A percentile compares a stretch with the other conserved stretches of the same genome.
Conservation (phyloP, 78 protist genomes). For the Dictyostelium discoideum region dicty_2.7 NC_007091.3:1180501-1181000, state of each 20-base stretch:
- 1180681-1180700: slow-evolving; percentile 74
- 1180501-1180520: slow-evolving; percentile 86
- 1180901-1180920: slow-evolving; percentile 91
- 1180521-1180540: slow-evolving; percentile 92
- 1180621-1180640: slow-evolving; percentile 90
- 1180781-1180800: neutral
- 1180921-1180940: slow-evolving; percentile 85
- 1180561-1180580: slow-evolving; percentile 82
- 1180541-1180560: slow-evolving; percentile 77
- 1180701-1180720: slow-evolving; percentile 67
- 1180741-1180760: neutral
- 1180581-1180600: slow-evolving; percentile 80
- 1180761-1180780: neutral
- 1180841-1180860: slow-evolving; percentile 77
- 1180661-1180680: slow-evolving; percentile 86
- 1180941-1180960: slow-evolving; percentile 77
- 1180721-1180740: neutral
- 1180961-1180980: slow-evolving; percentile 48
- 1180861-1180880: slow-evolving; percentile 85
- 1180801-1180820: slow-evolving; percentile 81
- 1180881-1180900: slow-evolving; percentile 89
- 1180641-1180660: slow-evolving; percentile 93
- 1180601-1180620: slow-evolving; percentile 85
- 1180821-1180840: slow-evolving; percentile 93
- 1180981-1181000: slow-evolving; percentile 84